Base-by-base conservation (phyloP, 371 early-diverging fungal species). In the Apophysomyces variabilis region DNA sequence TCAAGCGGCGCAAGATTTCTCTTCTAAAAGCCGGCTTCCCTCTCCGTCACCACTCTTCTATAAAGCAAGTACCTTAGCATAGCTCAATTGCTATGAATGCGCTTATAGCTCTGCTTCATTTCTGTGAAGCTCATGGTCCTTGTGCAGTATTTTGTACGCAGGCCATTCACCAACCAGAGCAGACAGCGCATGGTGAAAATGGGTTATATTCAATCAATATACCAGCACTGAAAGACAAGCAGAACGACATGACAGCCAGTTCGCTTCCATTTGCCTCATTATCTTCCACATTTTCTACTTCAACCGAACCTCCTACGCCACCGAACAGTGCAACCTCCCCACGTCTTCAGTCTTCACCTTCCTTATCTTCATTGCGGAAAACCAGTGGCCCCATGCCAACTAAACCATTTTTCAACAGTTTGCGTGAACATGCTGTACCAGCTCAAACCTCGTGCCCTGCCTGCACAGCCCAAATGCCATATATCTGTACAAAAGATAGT, bases 111-210 rank as follows among this genome's bases (percentile, higher is more conserved):
- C 69, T 85, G 8, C 66, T 84, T 41, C 84, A 84, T 64, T 87
- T 87, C 68, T 87, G 88, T 64, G 88, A 87, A 60, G 75, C 77
- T 16, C 85, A 87, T 67, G 88, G 88, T 1, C 86, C 86, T 12
- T 79, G 82, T 45, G 79, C 84, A 36, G 80, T 85, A 21, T 78
- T 80, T 63, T 85, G 86, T 64, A 87, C 88, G 7, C 88, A 87
- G 64, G 70, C 80, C 5, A 72, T 79, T 39, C 86, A 84, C 56
- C 66, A 71, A 38, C 32, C 68, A 60, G 54, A 61, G 43, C 58
- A 65, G 32, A 68, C 16, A 38, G 57, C 39, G 36, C 56, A 58
- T 58, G 43, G 37, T 38, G 54, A 50, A 18, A 60, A 66, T 41
- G 12, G 41, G 35, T 59, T 46, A 38, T 43, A 59, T 61, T 50